Percentiles rank a stretch among this genome's conserved stretches.
These are phyloP conservation scores for Nitzschia palea DNA, from an alignment of 108 stramenopile genomes.

Conservation along the genomic window DNA sequence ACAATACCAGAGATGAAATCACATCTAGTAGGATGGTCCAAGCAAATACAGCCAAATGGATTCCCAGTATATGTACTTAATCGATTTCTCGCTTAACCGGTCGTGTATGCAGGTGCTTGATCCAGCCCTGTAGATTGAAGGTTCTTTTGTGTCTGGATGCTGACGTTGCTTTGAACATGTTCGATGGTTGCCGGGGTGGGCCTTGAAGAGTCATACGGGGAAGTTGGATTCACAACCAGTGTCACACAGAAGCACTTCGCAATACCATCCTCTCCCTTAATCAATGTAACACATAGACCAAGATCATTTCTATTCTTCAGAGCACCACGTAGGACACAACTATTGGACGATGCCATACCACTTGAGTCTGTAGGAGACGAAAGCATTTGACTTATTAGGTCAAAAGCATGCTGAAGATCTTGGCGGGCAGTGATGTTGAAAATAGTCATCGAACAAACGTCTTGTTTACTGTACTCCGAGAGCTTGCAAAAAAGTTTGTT, in stretches of 20 bases:
- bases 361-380: conserved; percentile 52
- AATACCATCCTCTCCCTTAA: conserved; percentile 71
- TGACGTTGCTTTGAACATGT: neutral
- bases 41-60: too few species aligned
- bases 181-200: conserved; percentile 61
- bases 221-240: conserved; percentile 67
- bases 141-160: neutral
- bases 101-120: conserved; percentile 7
- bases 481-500: conserved; percentile 78
- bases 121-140: neutral
- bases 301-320: conserved; percentile 65
- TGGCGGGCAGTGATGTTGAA: conserved; percentile 81
- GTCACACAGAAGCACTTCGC: conserved; percentile 86
- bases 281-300: conserved; percentile 67
- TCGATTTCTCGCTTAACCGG: conserved; percentile 12
- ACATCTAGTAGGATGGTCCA: too few species aligned
- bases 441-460: conserved; percentile 83
- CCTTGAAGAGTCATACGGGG: conserved; percentile 49
- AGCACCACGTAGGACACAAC: conserved; percentile 43
- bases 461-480: conserved; percentile 68
- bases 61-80: too few species aligned
- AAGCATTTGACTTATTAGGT: conserved; percentile 85
- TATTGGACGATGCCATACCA: conserved; percentile 34
- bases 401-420: conserved; percentile 82
- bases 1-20: too few species aligned